Base-by-base conservation (phyloP, 129 eudicot genomes). In the Ambrosia trifida region DNA sequence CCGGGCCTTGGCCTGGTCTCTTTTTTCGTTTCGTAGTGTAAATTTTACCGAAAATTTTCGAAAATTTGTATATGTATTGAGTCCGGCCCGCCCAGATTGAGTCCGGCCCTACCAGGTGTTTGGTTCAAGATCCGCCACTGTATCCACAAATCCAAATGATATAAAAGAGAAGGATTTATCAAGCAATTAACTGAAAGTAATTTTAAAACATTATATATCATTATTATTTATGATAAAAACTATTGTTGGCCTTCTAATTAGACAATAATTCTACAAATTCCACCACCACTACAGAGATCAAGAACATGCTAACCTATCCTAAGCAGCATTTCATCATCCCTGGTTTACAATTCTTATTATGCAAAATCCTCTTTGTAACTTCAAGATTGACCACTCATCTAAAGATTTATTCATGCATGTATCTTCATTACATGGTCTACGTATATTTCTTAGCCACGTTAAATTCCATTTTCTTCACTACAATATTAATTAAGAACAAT, bases 301-400 rank as follows among this genome's bases (percentile, higher is more conserved):
- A 59, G 19, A 59, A 13, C 41, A 59, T 59, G 41, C 65, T 59
- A 31, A 5, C 31, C 65, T 30, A 59, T 16, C 35, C 62, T 56
- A 14, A 20, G 33, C n/a, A 7, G 7, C 11, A 56, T 56, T 30
- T 31, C 9, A 31, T 59, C 3, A 30, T 11, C 41, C 65, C 40
- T 30, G 65, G 41, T 59, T 59, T 59, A 56, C 10, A 7, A 2
- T 11, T 56, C 62, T 30, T 31, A 13, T 59, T 30, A 59, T 8
- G 4, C 10, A 30, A 13, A 31, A 13, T 41, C 41, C 41, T 59
- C 65, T 59, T 20, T 28, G n/a, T 20, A 20, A 59, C 65, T 31
- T 32, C 41, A 13, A 14, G 41, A 58, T 59, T 6, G 40, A 32
- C 30, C 31, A 52, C 31, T 18, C 30, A 52, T 52, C 59, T 52